Evolutionary conservation across 352 stramenopile species (phyloP).

Genomic region (Phytophthora quininea): DNA sequence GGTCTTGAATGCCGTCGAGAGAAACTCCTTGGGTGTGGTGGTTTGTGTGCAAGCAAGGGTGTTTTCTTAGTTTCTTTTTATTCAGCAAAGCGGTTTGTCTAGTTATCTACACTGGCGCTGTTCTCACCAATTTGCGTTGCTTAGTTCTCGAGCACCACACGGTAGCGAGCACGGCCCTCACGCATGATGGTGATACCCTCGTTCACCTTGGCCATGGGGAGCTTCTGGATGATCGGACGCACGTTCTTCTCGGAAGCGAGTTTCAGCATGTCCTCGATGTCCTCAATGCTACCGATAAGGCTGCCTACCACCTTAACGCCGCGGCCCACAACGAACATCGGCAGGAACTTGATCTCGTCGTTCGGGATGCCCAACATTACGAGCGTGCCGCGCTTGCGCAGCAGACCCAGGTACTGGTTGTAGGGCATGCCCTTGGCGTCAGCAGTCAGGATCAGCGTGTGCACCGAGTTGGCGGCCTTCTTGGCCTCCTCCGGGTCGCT

Average conservation of each 20-base stretch:
- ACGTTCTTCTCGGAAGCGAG: conserved; percentile 79
- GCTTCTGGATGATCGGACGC: conserved; percentile 49
- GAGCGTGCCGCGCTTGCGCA: conserved; percentile 66
- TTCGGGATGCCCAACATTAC: conserved; percentile 75
- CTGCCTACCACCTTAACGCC: conserved; percentile 67
- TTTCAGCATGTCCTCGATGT: conserved; percentile 89
- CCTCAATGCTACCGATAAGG: conserved; percentile 80
- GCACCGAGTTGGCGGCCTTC: conserved; percentile 42
- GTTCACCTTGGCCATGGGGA: conserved; percentile 55
- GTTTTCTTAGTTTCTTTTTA: too few relatives aligned
- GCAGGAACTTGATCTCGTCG: conserved; percentile 62
- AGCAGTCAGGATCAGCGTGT: conserved; percentile 81
- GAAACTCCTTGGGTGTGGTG: too few relatives aligned
- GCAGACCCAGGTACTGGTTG: conserved; percentile 55
- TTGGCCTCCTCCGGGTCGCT: conserved; percentile 48
- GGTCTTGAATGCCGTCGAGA: too few relatives aligned
- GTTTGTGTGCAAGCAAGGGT: too few relatives aligned
- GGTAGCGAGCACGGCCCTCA: conserved; percentile 50
- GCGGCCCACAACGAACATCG: conserved; percentile 57
- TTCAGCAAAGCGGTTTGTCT: conserved; percentile 5
- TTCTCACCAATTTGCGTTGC: neutral
- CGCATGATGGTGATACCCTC: conserved; percentile 45
- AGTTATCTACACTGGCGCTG: neutral
- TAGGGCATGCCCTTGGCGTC: conserved; percentile 60
- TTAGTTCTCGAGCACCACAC: conserved; percentile 50